These are phyloP conservation scores for Podila clonocystis DNA, from an alignment of 192 early-diverging fungal species.

Conservation along the genomic window DNA sequence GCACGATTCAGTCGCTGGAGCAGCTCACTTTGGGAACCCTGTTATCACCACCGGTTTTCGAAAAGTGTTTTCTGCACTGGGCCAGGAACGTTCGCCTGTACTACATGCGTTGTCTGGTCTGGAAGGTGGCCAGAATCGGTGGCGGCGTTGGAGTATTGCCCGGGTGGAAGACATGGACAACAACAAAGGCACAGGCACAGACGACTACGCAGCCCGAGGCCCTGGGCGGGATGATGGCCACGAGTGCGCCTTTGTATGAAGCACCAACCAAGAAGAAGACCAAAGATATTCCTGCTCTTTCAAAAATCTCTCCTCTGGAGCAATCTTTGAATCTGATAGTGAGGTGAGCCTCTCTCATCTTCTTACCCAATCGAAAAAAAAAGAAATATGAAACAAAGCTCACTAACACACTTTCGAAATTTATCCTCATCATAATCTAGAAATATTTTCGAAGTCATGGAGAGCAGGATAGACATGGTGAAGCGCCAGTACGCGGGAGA, in stretches of 20 bases:
- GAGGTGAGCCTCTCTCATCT: constrained; percentile 9
- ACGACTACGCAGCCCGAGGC: not conserved
- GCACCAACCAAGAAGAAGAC: constrained; percentile 13
- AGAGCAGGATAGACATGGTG: constrained; percentile 44
- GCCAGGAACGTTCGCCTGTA: constrained; percentile 59
- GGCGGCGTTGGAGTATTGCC: constrained; percentile 43
- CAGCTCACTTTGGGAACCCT: constrained; percentile 50
- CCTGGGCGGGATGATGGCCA: constrained; percentile 29
- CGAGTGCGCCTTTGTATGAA: not conserved
- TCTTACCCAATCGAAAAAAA: not conserved
- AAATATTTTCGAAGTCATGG: constrained; percentile 53
- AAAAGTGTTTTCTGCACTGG: constrained; percentile 61
- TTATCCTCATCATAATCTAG: not conserved
- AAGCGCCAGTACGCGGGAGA: constrained; percentile 47
- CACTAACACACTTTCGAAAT: not conserved
- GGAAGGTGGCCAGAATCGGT: constrained; percentile 54
- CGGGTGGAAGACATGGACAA: constrained; percentile 30
- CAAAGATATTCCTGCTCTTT: constrained; percentile 12
- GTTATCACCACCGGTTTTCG: constrained; percentile 52
- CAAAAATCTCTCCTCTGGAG: constrained; percentile 13
- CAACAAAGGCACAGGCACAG: not conserved
- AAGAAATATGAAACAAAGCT: not conserved
- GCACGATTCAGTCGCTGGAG: constrained; percentile 40
- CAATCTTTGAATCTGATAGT: constrained; percentile 26
- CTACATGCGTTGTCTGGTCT: constrained; percentile 58